These are phyloP conservation scores for Tillandsia fasciculata DNA, from an alignment of 176 grass and related monocot species.

Conservation along the genomic window DNA sequence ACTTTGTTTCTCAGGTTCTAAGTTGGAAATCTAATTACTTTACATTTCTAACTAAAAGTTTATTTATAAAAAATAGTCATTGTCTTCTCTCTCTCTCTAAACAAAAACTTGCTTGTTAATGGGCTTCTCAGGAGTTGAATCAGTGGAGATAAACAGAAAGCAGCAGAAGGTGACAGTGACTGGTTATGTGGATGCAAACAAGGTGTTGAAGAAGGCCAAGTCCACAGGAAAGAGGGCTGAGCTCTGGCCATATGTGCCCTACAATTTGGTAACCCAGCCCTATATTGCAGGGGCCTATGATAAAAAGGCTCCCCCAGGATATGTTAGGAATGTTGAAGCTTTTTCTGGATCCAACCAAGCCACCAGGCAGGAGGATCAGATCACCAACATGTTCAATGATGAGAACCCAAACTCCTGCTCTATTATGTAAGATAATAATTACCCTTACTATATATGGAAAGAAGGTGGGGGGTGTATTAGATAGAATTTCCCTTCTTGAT, in stretches of 20 bases:
- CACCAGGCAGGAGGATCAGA: constrained; percentile 24
- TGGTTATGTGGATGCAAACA: constrained; percentile 41
- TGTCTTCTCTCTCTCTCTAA: background rate
- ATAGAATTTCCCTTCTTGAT: too few relatives aligned
- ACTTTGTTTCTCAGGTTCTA: too few relatives aligned
- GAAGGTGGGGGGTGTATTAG: too few relatives aligned
- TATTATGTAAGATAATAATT: constrained; percentile 29
- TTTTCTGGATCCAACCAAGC: constrained; percentile 6
- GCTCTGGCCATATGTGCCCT: constrained; percentile 58
- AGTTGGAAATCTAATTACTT: too few relatives aligned
- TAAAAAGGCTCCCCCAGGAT: constrained; percentile 52
- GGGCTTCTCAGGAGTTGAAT: constrained; percentile 34
- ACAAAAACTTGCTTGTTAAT: background rate
- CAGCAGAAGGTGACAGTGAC: constrained; percentile 53
- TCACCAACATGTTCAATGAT: constrained; percentile 55
- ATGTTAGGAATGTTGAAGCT: constrained; percentile 39
- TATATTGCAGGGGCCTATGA: constrained; percentile 43
- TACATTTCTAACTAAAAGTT: too few relatives aligned
- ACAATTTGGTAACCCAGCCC: constrained; percentile 39
- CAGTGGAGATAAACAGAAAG: constrained; percentile 52
- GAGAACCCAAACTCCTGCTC: constrained; percentile 49
- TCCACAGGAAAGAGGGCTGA: constrained; percentile 51
- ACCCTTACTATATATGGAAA: too few relatives aligned
- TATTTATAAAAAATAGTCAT: too few relatives aligned
- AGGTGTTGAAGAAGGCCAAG: constrained; percentile 46